Conservation (phyloP, 306 rosid genomes). For the Sicyos baderoa region DNA sequence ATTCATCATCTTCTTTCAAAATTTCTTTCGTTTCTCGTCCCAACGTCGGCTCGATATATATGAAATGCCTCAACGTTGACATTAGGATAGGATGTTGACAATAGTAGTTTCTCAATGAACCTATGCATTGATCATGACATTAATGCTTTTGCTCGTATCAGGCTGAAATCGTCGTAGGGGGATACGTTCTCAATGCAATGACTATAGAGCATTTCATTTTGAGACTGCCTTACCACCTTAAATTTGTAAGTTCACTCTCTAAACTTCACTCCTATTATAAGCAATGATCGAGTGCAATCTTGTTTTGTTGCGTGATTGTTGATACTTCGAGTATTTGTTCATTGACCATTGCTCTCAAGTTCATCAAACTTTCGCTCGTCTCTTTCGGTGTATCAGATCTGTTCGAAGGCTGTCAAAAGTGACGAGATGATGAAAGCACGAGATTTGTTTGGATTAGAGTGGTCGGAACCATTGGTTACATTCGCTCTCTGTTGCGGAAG, state of each 20-base stretch:
- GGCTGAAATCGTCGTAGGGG: slow-evolving; percentile 76
- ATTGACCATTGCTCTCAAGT: background rate
- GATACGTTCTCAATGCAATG: slow-evolving; percentile 68
- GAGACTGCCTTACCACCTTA: slow-evolving; percentile 86
- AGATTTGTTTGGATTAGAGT: slow-evolving; percentile 60
- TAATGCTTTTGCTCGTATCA: slow-evolving; percentile 20
- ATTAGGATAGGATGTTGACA: background rate
- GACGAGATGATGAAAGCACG: slow-evolving; percentile 60
- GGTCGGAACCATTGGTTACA: slow-evolving; percentile 88
- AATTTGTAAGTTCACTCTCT: slow-evolving; percentile 51
- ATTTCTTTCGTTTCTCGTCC: too few species aligned
- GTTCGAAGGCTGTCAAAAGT: slow-evolving; percentile 61
- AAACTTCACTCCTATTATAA: slow-evolving; percentile 1
- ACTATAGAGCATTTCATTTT: slow-evolving; percentile 86
- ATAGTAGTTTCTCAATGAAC: background rate
- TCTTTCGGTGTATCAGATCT: slow-evolving; percentile 40
- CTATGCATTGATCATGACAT: background rate
- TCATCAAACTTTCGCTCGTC: slow-evolving; percentile 14
- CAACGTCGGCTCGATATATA: background rate
- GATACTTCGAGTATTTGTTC: background rate
- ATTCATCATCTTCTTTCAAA: background rate
- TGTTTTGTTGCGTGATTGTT: background rate
- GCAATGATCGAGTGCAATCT: background rate
- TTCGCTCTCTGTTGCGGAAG: slow-evolving; percentile 95
- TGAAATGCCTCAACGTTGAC: background rate